A percentile compares a stretch with the other conserved stretches of the same genome.
Conservation (phyloP, 495 filamentous ascomycete genomes). For the Barbatosphaeria neglecta region DNA sequence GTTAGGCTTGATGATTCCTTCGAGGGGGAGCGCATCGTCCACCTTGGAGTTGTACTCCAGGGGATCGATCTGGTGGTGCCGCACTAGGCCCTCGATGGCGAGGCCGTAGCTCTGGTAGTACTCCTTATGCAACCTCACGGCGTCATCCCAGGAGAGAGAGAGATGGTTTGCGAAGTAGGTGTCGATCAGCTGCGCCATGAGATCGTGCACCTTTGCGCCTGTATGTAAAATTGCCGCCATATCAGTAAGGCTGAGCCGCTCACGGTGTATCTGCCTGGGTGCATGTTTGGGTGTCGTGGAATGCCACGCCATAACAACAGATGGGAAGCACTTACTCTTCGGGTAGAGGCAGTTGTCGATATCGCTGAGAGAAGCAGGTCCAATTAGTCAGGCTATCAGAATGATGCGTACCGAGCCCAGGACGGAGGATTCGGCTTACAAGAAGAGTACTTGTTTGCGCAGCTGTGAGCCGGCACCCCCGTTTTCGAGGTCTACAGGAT, state of each 20-base stretch:
- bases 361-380: conserved; percentile 37
- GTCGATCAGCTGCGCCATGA: conserved; percentile 68
- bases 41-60: conserved; percentile 90
- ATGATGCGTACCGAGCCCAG: background rate
- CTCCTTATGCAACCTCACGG: conserved; percentile 66
- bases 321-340: conserved; percentile 36
- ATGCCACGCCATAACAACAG: no score
- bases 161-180: conserved; percentile 74
- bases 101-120: conserved; percentile 96
- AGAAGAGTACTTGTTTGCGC: conserved; percentile 32
- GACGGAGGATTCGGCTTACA: conserved; percentile 18
- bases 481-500: conserved; percentile 8
- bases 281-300: no score
- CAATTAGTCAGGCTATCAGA: no score
- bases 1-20: conserved; percentile 67
- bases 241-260: background rate
- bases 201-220: conserved; percentile 60
- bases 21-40: conserved; percentile 88
- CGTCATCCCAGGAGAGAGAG: conserved; percentile 57
- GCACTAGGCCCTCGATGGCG: conserved; percentile 88
- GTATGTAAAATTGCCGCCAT: conserved; percentile 1
- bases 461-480: conserved; percentile 1
- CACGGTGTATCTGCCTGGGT: background rate
- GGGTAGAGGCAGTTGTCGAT: conserved; percentile 92
- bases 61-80: conserved; percentile 90